Percentiles rank a stretch among this genome's conserved stretches.
Conservation (phyloP, 2,329 filamentous ascomycete species). For the Arthrobotrys sphaeroides region DNA sequence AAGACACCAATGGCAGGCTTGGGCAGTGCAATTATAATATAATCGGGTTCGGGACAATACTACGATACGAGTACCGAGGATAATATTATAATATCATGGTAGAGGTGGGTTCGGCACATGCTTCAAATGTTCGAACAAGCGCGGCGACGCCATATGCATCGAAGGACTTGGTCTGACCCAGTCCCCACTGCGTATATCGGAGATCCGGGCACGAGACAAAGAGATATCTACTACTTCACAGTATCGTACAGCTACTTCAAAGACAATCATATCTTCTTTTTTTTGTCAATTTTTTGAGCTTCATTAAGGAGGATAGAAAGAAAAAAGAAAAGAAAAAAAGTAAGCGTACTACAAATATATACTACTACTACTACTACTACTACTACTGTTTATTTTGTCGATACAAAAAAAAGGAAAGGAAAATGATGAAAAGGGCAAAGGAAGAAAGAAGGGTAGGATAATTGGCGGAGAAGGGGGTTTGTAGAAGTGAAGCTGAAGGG, state of each 20-base stretch:
- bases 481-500: slow-evolving; percentile 9
- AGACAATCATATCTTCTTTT: not conserved
- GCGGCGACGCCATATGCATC: too few relatives aligned
- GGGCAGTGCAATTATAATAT: too few relatives aligned
- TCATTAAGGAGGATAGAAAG: slow-evolving; percentile 42
- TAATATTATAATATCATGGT: too few relatives aligned
- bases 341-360: slow-evolving; percentile 53
- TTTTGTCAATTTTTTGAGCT: slow-evolving; percentile 25
- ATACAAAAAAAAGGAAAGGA: slow-evolving; percentile 33
- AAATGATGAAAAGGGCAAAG: not conserved
- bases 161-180: too few relatives aligned
- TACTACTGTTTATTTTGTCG: slow-evolving; percentile 48
- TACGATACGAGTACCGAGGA: not conserved
- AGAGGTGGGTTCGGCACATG: too few relatives aligned
- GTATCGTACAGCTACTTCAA: not conserved
- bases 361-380: too few relatives aligned
- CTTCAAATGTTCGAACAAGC: too few relatives aligned
- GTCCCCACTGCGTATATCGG: too few relatives aligned
- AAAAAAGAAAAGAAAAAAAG: slow-evolving; percentile 11
- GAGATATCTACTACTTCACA: too few relatives aligned
- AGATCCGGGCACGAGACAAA: too few relatives aligned
- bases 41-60: not conserved
- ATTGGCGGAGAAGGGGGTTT: not conserved
- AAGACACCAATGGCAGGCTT: too few relatives aligned
- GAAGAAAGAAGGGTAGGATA: not conserved